Evolutionary conservation across 345 rosid species (phyloP), one percentile per base, ranked within the genome.

Genomic region (Lepidium sativum): DNA sequence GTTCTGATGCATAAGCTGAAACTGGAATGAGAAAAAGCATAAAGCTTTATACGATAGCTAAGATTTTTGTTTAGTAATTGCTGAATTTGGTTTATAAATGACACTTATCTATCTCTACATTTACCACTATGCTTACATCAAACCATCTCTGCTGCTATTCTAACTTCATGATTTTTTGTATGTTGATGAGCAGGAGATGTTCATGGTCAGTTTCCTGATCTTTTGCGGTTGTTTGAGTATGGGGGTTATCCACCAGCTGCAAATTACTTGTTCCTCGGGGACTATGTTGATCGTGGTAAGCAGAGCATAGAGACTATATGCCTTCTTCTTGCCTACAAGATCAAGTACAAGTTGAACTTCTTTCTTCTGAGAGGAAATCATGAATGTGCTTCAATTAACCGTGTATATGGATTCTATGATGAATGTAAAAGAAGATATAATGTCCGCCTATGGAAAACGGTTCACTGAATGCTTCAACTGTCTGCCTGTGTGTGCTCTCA

Each of bases 121-220:
- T 10, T 21, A 2, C 50, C 13, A 4, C 29, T 60, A 4, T 32
- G 41, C 4, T 25, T 25, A 49, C 54, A 14, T 50, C 4, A 3
- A 27, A 50, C 18, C 3, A 12, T 14, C 21, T 51, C 21, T 29
- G 39, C 4, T 31, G 4, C 9, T 9, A 31, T 52, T 1, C 10
- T 18, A 52, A 33, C 56, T 51, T 11, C 33, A 2, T 50, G 39
- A 9, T 52, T 32, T 51, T 54, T 54, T 54, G 1, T 6, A 6
- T 54, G 42, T 54, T 54, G 29, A 54, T 54, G 41, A 34, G 52
- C 84, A 86, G 96, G 94, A 61, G 96, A 89, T 68, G 85, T 86
- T 59, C 94, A 89, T 65, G 94, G 96, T 49, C 96, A 89, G 61
- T 89, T 86, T 80, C 78, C 94, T 11, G 96, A 89, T 60, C 92